Conservation (phyloP, 2,329 filamentous ascomycete genomes). For the Lachnellula hyalina region DNA sequence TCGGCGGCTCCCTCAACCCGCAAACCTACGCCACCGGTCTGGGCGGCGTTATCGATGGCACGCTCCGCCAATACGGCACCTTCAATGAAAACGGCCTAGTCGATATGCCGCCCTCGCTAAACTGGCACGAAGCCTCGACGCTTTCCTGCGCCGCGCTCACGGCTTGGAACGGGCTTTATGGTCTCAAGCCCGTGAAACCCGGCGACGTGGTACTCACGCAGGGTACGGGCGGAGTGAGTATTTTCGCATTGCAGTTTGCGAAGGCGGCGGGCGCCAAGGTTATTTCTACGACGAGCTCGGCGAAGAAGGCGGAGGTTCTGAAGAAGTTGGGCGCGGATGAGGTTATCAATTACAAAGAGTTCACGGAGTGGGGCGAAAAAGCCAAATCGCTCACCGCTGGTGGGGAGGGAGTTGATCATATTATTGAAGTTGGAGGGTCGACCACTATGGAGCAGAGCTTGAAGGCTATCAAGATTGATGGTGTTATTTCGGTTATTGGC, state of each 20-base stretch:
- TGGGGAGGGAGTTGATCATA: slow-evolving; percentile 36
- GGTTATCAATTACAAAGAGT: slow-evolving; percentile 40
- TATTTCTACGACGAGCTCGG: slow-evolving; percentile 38
- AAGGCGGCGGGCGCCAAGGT: slow-evolving; percentile 37
- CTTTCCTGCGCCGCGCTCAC: slow-evolving; percentile 49
- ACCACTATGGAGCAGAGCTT: slow-evolving; percentile 37
- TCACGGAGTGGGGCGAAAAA: slow-evolving; percentile 35
- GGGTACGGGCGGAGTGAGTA: slow-evolving; percentile 39
- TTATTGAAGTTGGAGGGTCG: slow-evolving; percentile 41
- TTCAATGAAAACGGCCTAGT: slow-evolving; percentile 56
- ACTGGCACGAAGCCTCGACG: slow-evolving; percentile 42
- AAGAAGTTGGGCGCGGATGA: slow-evolving; percentile 38
- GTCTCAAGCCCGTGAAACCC: slow-evolving; percentile 34
- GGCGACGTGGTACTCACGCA: slow-evolving; percentile 37
- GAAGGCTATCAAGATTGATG: slow-evolving; percentile 37
- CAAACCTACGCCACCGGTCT: slow-evolving; percentile 41
- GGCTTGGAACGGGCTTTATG: slow-evolving; percentile 54
- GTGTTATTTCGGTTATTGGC: slow-evolving; percentile 36
- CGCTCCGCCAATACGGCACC: slow-evolving; percentile 44
- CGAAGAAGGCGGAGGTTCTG: slow-evolving; percentile 33
- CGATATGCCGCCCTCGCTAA: slow-evolving; percentile 45
- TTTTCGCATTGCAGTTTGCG: slow-evolving; percentile 37
- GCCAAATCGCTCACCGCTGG: slow-evolving; percentile 34
- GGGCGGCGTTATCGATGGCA: slow-evolving; percentile 47
- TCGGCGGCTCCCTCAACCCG: slow-evolving; percentile 21